Base-by-base conservation (phyloP, 108 stramenopile species). In the Aureococcus anophagefferens region DNA sequence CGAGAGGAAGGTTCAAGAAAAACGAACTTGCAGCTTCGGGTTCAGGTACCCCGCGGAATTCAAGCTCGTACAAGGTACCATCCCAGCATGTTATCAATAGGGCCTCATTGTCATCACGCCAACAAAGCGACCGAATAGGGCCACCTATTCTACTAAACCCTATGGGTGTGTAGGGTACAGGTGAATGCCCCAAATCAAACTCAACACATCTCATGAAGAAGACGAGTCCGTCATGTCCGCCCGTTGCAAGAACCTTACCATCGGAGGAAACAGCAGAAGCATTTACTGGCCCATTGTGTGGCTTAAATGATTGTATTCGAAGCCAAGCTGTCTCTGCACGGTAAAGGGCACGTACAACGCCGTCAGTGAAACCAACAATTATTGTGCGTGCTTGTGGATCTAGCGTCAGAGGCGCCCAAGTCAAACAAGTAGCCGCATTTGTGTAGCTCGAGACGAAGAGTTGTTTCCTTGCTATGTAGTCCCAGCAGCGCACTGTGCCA, bases 351-450 rank as follows among this genome's bases (percentile, higher is more conserved):
- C 86, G 67, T 31, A 85, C 71, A 30, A 83, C 80, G 16, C 87
- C 87, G 63, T 86, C 83, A n/a, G 45, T 70, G 68, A 86, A 87
- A 17, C 86, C 86, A 9, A 77, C 83, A 13, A 67, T 68, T 0
- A 82, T 32, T 17, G 75, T 70, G 36, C 46, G 30, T 33, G 72
- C 72, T 0, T 31, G 7, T 30, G 45, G 34, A 73, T 77, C 76
- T 3, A 80, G 30, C 9, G 13, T 11, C 5, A 44, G 9, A 44
- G 40, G 40, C 13, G 40, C 40, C 40, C 40, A 44, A 44, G 9
- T 11, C 40, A 44, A 44, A 11, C 9, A 5, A 11, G 40, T 44
- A 13, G 13, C 40, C 40, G 40, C 40, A 13, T 44, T 5, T 11
- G 5, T 44, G 13, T 44, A 13, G 13, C 9, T 13, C 13, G 13